Conservation (phyloP, 2,329 filamentous ascomycete species). For the Aspergillus ochraceoroseus region DNA sequence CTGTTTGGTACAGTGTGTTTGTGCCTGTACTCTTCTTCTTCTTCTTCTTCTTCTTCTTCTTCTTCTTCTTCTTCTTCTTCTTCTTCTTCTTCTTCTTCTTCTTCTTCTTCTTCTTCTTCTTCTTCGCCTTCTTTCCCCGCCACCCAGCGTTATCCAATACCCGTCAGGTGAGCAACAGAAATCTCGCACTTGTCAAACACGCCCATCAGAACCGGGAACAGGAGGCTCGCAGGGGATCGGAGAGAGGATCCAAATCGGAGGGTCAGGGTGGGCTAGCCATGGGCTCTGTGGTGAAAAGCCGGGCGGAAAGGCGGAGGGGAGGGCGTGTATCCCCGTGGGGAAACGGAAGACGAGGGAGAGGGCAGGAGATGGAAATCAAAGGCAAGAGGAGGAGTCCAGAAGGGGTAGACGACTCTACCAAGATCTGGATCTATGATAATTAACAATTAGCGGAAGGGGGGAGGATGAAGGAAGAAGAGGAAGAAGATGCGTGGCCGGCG, state of each 20-base stretch:
- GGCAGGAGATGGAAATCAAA: slow-evolving; percentile 1
- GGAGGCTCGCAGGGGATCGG: background rate
- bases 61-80: no score
- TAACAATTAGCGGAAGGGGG: no score
- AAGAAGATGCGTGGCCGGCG: slow-evolving; percentile 1
- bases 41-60: no score
- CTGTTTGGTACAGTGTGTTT: no score
- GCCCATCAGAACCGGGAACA: slow-evolving; percentile 13
- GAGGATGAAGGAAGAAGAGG: slow-evolving; percentile 1
- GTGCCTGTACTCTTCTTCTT: no score
- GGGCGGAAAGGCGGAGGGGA: slow-evolving; percentile 4
- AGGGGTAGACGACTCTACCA: background rate
- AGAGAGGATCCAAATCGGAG: background rate
- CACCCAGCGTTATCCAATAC: slow-evolving; percentile 14
- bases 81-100: no score
- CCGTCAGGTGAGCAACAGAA: slow-evolving; percentile 12
- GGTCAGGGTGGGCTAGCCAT: slow-evolving; percentile 9
- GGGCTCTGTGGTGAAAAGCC: background rate
- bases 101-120: slow-evolving; percentile 16
- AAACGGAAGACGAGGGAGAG: background rate
- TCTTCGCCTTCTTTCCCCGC: slow-evolving; percentile 1
- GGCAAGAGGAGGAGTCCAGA: background rate
- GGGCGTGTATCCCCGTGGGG: slow-evolving; percentile 11
- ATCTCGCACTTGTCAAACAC: slow-evolving; percentile 6
- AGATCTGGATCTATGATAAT: no score